phyloP scores from a whole-genome alignment of 2,329 filamentous ascomycete species.

The Hypoxylon sp. region DNA sequence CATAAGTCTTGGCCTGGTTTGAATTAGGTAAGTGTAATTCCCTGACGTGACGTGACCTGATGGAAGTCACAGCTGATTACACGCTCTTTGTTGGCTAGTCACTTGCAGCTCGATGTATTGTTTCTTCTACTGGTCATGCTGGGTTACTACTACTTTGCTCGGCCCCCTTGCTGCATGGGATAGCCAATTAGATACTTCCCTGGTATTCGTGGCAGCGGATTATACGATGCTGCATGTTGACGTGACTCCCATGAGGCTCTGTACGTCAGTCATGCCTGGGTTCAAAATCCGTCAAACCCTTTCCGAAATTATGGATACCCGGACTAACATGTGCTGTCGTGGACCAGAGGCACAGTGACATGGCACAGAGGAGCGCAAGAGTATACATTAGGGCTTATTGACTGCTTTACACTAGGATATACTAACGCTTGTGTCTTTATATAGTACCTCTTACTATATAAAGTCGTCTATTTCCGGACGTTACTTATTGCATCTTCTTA shows the following conservation, averaged over 20 bases:
- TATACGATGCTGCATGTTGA: slow-evolving; percentile 35
- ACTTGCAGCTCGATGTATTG: slow-evolving; percentile 24
- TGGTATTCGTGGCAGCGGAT: slow-evolving; percentile 41
- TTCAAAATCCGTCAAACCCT: slow-evolving; percentile 30
- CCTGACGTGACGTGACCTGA: slow-evolving; percentile 12
- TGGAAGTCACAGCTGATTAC: slow-evolving; percentile 31
- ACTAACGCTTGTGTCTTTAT: slow-evolving; percentile 13
- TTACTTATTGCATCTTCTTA: background rate
- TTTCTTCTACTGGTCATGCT: slow-evolving; percentile 26
- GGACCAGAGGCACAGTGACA: slow-evolving; percentile 10
- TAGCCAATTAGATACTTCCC: slow-evolving; percentile 32
- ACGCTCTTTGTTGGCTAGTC: slow-evolving; percentile 25
- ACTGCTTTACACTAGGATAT: slow-evolving; percentile 4
- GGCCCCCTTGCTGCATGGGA: slow-evolving; percentile 31
- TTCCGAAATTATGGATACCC: slow-evolving; percentile 14
- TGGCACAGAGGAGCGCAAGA: background rate
- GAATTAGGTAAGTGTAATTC: slow-evolving; percentile 3
- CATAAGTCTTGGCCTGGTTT: slow-evolving; percentile 6
- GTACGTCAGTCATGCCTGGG: slow-evolving; percentile 33
- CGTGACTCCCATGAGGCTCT: slow-evolving; percentile 37
- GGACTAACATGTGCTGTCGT: slow-evolving; percentile 32
- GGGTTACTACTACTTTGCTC: slow-evolving; percentile 30
- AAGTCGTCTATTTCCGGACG: slow-evolving; percentile 3
- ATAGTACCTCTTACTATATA: slow-evolving; percentile 28
- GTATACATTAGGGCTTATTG: slow-evolving; percentile 14